A percentile compares a stretch with the other conserved stretches of the same genome.
Conservation (phyloP, 192 early-diverging fungal species). For the Coemansia sp. region DNA sequence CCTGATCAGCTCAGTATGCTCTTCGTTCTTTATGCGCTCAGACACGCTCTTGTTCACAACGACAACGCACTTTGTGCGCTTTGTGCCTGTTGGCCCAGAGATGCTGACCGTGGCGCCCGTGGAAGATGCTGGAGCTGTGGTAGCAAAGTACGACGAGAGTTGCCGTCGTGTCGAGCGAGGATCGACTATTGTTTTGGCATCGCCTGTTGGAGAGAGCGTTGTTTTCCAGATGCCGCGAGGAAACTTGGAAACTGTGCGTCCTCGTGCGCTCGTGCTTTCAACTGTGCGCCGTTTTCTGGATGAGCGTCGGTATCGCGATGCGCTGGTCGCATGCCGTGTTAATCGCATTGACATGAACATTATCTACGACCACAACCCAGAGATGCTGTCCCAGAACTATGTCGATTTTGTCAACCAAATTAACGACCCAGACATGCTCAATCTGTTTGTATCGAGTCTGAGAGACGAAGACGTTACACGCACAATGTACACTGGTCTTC, state of each 20-base stretch:
- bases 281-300: slow-evolving; percentile 62
- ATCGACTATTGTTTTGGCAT: slow-evolving; percentile 75
- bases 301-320: slow-evolving; percentile 65
- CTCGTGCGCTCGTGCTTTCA: slow-evolving; percentile 83
- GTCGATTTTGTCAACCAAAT: slow-evolving; percentile 72
- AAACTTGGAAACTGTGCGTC: slow-evolving; percentile 90
- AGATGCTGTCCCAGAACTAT: slow-evolving; percentile 65
- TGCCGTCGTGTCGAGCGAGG: slow-evolving; percentile 87
- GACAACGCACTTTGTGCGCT: slow-evolving; percentile 71
- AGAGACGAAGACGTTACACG: slow-evolving; percentile 78
- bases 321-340: slow-evolving; percentile 77
- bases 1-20: slow-evolving; percentile 70
- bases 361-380: slow-evolving; percentile 73
- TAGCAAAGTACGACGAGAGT: slow-evolving; percentile 23
- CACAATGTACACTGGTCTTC: slow-evolving; percentile 69
- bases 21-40: slow-evolving; percentile 81
- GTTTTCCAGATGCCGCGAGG: slow-evolving; percentile 90
- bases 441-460: slow-evolving; percentile 82
- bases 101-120: slow-evolving; percentile 7
- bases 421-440: slow-evolving; percentile 79
- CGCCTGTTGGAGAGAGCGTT: slow-evolving; percentile 60
- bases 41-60: slow-evolving; percentile 86
- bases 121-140: background rate
- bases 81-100: slow-evolving; percentile 55
- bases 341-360: slow-evolving; percentile 95